Evolutionary conservation across 2,329 filamentous ascomycete genomes (phyloP).

Genomic region (Pestalotiopsis sp.): DNA sequence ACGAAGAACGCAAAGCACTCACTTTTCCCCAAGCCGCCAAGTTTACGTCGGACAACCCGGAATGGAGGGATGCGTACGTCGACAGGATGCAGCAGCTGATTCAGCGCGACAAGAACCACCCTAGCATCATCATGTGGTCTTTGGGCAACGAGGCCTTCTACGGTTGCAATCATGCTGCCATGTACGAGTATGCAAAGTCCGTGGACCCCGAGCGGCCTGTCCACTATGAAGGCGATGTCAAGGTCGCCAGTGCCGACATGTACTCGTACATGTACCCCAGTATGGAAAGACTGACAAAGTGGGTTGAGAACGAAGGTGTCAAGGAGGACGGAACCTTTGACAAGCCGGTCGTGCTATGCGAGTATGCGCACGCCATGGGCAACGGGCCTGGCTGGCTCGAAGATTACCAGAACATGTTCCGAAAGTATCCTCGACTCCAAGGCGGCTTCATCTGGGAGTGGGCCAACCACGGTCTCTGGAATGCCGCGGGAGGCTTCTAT

Average conservation of each 20-base stretch:
- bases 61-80: slow-evolving; percentile 66
- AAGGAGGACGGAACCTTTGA: slow-evolving; percentile 44
- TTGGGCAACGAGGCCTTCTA: slow-evolving; percentile 76
- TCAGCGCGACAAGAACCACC: slow-evolving; percentile 70
- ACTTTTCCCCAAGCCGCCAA: slow-evolving; percentile 56
- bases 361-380: slow-evolving; percentile 70
- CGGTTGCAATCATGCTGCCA: slow-evolving; percentile 67
- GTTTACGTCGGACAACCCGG: slow-evolving; percentile 63
- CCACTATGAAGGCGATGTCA: slow-evolving; percentile 68
- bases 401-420: slow-evolving; percentile 69
- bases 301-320: slow-evolving; percentile 46
- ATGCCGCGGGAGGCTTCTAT: slow-evolving; percentile 49
- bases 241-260: slow-evolving; percentile 65
- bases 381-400: slow-evolving; percentile 72
- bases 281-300: slow-evolving; percentile 51
- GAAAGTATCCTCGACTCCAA: slow-evolving; percentile 61
- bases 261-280: slow-evolving; percentile 69
- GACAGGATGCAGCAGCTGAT: slow-evolving; percentile 68
- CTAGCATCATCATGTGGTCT: slow-evolving; percentile 74
- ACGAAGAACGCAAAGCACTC: slow-evolving; percentile 62
- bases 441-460: slow-evolving; percentile 72
- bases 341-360: slow-evolving; percentile 63
- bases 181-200: slow-evolving; percentile 64
- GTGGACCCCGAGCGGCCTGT: slow-evolving; percentile 62
- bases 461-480: slow-evolving; percentile 63